Percentiles rank a stretch among this genome's conserved stretches.
These are phyloP conservation scores for Hirschfeldia incana DNA, from an alignment of 345 rosid genomes.

Conservation along the genomic window DNA sequence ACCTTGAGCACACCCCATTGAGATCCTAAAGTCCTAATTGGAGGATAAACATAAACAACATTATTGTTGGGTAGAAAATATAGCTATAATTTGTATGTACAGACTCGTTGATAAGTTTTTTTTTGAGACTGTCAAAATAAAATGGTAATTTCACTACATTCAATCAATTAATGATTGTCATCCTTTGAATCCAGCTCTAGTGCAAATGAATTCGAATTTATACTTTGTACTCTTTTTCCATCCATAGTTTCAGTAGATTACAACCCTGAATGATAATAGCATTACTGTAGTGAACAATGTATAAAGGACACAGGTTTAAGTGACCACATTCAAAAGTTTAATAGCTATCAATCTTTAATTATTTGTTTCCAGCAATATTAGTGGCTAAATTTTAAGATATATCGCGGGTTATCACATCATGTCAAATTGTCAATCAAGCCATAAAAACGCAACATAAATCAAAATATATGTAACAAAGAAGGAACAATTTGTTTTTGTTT, in stretches of 20 bases:
- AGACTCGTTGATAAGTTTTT: neutral
- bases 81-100: neutral
- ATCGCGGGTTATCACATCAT: neutral
- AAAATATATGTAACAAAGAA: neutral
- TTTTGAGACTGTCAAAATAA: neutral
- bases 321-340: neutral
- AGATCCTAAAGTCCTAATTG: slow-evolving; percentile 25
- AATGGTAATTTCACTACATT: neutral
- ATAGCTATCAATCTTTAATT: neutral
- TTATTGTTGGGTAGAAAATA: slow-evolving; percentile 22
- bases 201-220: neutral
- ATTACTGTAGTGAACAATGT: neutral
- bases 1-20: too few species aligned
- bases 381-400: neutral
- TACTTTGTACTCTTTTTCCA: neutral
- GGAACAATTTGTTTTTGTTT: neutral
- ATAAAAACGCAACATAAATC: neutral
- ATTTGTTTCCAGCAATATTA: neutral
- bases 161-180: neutral
- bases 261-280: neutral
- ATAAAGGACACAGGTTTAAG: neutral
- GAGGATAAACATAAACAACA: slow-evolving; percentile 34
- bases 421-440: neutral
- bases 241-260: slow-evolving; percentile 20
- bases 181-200: neutral